phyloP scores from a whole-genome alignment of 176 grass and related monocot genomes.

The Oryza meyeriana region DNA sequence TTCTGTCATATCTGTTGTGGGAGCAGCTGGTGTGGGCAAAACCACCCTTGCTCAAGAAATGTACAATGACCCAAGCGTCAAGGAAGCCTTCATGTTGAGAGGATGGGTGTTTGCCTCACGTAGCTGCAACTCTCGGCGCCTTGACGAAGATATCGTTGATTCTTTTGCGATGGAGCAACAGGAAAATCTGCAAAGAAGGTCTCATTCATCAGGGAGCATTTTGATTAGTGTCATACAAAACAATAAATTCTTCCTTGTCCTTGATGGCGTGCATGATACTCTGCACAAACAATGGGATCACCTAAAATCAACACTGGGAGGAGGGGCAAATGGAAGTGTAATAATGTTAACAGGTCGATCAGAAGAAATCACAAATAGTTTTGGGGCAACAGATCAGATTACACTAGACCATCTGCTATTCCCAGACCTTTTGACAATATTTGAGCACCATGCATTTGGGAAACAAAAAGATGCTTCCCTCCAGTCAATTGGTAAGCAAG shows the following conservation, averaged over 20 bases:
- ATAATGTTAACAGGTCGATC: not conserved
- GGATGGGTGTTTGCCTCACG: conserved; percentile 36
- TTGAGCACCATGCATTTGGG: conserved; percentile 39
- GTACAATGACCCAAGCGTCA: conserved; percentile 16
- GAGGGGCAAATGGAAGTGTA: not conserved
- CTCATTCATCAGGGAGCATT: not conserved
- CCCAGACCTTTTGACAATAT: not conserved
- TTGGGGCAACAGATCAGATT: not conserved
- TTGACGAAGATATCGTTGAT: not conserved
- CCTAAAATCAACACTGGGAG: not conserved
- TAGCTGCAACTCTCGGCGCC: not conserved
- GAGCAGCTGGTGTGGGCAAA: conserved; percentile 47
- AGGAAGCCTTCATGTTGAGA: conserved; percentile 5
- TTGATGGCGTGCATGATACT: too few species aligned
- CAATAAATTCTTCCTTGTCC: too few species aligned
- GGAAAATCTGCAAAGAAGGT: not conserved
- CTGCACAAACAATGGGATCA: too few species aligned
- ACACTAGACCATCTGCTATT: not conserved
- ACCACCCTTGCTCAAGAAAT: conserved; percentile 43
- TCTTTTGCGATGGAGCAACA: not conserved
- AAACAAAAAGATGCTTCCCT: not conserved
- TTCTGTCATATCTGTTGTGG: conserved; percentile 41
- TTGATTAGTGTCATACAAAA: too few species aligned
- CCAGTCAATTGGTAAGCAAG: conserved; percentile 18
- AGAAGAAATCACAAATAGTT: not conserved